Percentiles rank a stretch among this genome's conserved stretches.
Conservation (phyloP, 345 rosid genomes). For the rapeseed (Brassica napus) region Da-Ae NC_063435.1:12074501-12075000, state of each 20-base stretch:
- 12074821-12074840: constrained; percentile 19
- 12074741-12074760: background rate
- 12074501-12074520: too few species aligned
- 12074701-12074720: background rate
- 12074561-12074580: too few species aligned
- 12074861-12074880: background rate
- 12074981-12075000: background rate
- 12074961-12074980: constrained; percentile 7
- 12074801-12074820: too few species aligned
- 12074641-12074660: too few species aligned
- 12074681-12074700: too few species aligned
- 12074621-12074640: too few species aligned
- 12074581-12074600: too few species aligned
- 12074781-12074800: background rate
- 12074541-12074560: too few species aligned
- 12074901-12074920: background rate
- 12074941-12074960: constrained; percentile 26
- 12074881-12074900: background rate
- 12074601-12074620: too few species aligned
- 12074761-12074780: background rate
- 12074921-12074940: background rate
- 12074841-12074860: constrained; percentile 6
- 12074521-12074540: too few species aligned
- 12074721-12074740: background rate
- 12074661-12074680: too few species aligned